Evolutionary conservation across 2,329 filamentous ascomycete genomes (phyloP).

Genomic region (Aspergillus chevalieri): DNA sequence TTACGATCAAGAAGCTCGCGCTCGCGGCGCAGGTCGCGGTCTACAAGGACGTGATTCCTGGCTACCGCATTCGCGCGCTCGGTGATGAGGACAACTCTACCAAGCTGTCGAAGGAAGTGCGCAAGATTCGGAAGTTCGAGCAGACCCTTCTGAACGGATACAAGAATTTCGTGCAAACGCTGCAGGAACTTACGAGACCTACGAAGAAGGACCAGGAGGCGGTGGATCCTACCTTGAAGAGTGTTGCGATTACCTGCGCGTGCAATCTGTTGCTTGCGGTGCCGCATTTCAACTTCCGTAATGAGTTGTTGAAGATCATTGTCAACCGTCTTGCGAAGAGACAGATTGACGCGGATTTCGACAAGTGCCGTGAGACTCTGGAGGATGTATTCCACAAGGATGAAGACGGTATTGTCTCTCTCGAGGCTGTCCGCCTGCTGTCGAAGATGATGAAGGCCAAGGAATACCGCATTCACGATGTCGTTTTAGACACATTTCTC

Average conservation of each 20-base stretch:
- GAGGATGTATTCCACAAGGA: slow-evolving; percentile 79
- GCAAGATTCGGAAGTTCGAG: slow-evolving; percentile 74
- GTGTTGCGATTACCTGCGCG: slow-evolving; percentile 76
- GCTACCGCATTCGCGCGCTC: slow-evolving; percentile 84
- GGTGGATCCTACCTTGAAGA: slow-evolving; percentile 49
- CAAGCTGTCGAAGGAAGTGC: slow-evolving; percentile 88
- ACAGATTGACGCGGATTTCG: slow-evolving; percentile 66
- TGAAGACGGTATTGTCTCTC: slow-evolving; percentile 79
- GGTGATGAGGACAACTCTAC: slow-evolving; percentile 66
- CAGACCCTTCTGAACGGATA: slow-evolving; percentile 81
- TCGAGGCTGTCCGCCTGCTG: slow-evolving; percentile 78
- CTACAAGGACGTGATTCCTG: slow-evolving; percentile 93
- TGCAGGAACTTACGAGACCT: slow-evolving; percentile 61
- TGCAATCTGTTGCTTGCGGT: slow-evolving; percentile 75
- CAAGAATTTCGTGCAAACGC: slow-evolving; percentile 71
- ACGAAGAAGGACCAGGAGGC: slow-evolving; percentile 33
- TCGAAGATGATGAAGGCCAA: slow-evolving; percentile 93
- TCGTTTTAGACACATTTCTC: slow-evolving; percentile 82
- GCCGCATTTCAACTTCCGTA: slow-evolving; percentile 95
- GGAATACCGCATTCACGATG: slow-evolving; percentile 77
- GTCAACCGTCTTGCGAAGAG: slow-evolving; percentile 73
- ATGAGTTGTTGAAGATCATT: slow-evolving; percentile 79
- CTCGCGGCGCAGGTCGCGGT: slow-evolving; percentile 81
- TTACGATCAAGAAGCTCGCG: slow-evolving; percentile 75
- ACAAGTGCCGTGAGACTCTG: slow-evolving; percentile 70